Evolutionary conservation across 106 monocot genomes (phyloP).

Genomic region (Vanilla planifolia): DNA sequence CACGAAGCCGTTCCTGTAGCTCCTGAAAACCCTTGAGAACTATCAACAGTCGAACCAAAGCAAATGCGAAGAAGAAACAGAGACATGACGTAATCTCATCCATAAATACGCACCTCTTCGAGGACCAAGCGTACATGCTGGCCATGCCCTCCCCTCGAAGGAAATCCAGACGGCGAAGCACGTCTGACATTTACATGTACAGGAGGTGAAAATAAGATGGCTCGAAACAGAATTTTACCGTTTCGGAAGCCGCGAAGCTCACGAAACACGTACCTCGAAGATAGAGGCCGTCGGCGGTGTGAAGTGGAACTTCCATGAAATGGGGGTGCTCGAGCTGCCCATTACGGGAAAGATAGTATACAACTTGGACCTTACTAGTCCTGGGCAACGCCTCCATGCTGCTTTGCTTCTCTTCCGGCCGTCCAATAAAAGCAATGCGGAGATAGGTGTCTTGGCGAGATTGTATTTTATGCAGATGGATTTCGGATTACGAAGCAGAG

Average conservation of each 20-base stretch:
- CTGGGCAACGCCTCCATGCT: conserved; percentile 65
- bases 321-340: conserved; percentile 91
- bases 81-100: no score
- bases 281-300: conserved; percentile 58
- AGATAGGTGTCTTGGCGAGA: conserved; percentile 2
- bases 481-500: not conserved
- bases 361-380: conserved; percentile 60
- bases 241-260: not conserved
- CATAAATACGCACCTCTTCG: conserved; percentile 37
- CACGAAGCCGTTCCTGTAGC: conserved; percentile 91
- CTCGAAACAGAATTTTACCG: not conserved
- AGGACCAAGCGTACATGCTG: conserved; percentile 78
- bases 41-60: not conserved
- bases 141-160: conserved; percentile 83
- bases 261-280: conserved; percentile 42
- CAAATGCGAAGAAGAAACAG: not conserved
- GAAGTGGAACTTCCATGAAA: conserved; percentile 83
- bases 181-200: conserved; percentile 29
- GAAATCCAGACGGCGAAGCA: conserved; percentile 49
- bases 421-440: no score
- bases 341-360: conserved; percentile 76
- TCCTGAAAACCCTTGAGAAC: conserved; percentile 24
- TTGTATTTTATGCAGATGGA: not conserved
- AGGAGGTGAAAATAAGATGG: not conserved
- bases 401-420: conserved; percentile 50